These are phyloP conservation scores for Bidens hawaiensis DNA, from an alignment of 140 eudicot species.

Conservation along the genomic window DNA sequence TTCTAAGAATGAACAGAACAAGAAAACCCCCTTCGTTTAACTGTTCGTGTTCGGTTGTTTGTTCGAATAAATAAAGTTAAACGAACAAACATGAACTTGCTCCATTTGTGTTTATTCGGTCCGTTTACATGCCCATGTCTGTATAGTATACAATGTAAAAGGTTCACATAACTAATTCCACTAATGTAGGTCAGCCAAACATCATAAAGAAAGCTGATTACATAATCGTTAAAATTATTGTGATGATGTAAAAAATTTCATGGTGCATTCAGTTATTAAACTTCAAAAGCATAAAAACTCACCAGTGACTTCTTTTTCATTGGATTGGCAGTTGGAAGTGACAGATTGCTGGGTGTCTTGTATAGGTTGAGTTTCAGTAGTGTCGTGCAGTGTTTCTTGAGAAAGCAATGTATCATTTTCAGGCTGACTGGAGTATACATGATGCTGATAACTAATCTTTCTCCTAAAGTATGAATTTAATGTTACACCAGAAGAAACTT, in stretches of 20 bases:
- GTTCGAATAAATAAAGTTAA: too few species aligned
- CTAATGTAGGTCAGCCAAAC: background rate
- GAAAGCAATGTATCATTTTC: conserved; percentile 38
- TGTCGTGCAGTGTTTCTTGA: conserved; percentile 48
- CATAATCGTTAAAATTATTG: too few species aligned
- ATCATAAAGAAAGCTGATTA: background rate
- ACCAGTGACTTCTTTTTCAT: conserved; percentile 40
- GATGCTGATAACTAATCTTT: conserved; percentile 42
- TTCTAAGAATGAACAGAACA: too few species aligned
- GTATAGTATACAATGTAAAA: too few species aligned
- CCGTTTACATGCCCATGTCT: too few species aligned
- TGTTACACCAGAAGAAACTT: background rate
- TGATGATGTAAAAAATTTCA: background rate
- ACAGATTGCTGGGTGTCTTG: conserved; percentile 21
- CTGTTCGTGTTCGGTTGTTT: too few species aligned
- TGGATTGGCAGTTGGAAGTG: conserved; percentile 16
- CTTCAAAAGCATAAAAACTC: conserved; percentile 29
- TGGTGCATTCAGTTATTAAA: background rate
- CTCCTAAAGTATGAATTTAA: conserved; percentile 36
- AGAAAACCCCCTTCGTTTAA: too few species aligned
- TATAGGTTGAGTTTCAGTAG: conserved; percentile 25
- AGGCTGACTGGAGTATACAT: conserved; percentile 29
- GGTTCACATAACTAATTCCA: background rate
- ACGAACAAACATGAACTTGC: too few species aligned
- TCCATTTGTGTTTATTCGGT: too few species aligned